Base-by-base conservation (phyloP, 768 basidiomycete genomes). In the Solioccasus polychromus region DNA sequence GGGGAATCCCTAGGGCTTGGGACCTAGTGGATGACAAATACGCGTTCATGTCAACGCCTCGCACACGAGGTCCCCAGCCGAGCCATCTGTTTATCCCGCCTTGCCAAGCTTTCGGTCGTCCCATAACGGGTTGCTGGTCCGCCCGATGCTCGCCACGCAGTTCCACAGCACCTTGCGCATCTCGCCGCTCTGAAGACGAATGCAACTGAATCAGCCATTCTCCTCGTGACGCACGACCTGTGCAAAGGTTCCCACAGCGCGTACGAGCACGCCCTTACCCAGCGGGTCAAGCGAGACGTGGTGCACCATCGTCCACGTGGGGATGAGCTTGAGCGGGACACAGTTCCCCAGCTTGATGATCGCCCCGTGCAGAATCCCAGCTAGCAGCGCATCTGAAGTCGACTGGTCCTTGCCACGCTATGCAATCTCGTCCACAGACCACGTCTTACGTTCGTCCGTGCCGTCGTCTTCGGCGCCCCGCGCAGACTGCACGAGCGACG, bases 1-100 rank as follows among this genome's bases (percentile, higher is more conserved):
- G n/a, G n/a, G n/a, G n/a, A n/a, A n/a, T n/a, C n/a, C n/a, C n/a
- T n/a, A n/a, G n/a, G n/a, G n/a, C n/a, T n/a, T n/a, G n/a, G n/a
- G n/a, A n/a, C n/a, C n/a, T n/a, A n/a, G n/a, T n/a, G n/a, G n/a
- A n/a, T n/a, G n/a, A n/a, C n/a, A n/a, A n/a, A n/a, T 71, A 92
- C 82, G 91, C 86, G 67, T 96, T 97, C 93, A 95, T 95, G 34
- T 93, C 93, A 53, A 96, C 84, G 83, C 93, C 93, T 67, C 93
- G 84, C 36, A 95, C 92, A 25, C 77, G 77, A 1, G 93, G 93
- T 54, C 90, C 68, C 60, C 81, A 70, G 15, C 94, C 94, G 17
- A 97, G 68, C 91, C 92, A 94, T 29, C 94, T 75, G 32, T 74
- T 73, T 53, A 95, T 71, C 96, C 96, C 8, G 96, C 96, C 68